Evolutionary conservation across 2,329 filamentous ascomycete genomes (phyloP).

Genomic region (Claviceps humidiphila): DNA sequence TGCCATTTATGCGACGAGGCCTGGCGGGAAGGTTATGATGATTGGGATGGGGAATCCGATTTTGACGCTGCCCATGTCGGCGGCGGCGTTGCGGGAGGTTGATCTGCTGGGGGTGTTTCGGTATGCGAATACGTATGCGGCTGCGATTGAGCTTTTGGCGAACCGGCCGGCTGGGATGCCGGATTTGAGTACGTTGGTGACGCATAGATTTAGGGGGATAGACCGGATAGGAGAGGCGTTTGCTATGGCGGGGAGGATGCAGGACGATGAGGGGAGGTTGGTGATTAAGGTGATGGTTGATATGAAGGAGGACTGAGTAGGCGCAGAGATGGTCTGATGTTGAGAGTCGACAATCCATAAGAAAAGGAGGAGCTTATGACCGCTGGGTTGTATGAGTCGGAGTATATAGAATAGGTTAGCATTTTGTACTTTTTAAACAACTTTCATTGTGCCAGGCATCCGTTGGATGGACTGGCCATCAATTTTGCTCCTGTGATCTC

Average conservation of each 20-base stretch:
- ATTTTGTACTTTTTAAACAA: too few species aligned
- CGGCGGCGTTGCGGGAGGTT: conserved; percentile 55
- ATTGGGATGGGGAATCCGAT: conserved; percentile 63
- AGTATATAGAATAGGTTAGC: too few species aligned
- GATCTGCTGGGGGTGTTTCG: conserved; percentile 60
- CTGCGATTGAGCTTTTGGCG: conserved; percentile 37
- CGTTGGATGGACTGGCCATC: too few species aligned
- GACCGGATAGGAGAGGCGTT: conserved; percentile 54
- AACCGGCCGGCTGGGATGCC: conserved; percentile 40
- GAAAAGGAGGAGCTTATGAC: too few species aligned
- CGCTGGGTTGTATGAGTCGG: too few species aligned
- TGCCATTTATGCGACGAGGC: conserved; percentile 54
- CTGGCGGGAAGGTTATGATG: conserved; percentile 56
- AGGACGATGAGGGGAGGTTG: conserved; percentile 54
- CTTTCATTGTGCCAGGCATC: too few species aligned
- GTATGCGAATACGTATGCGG: conserved; percentile 62
- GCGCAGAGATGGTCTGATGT: not conserved
- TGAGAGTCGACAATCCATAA: too few species aligned
- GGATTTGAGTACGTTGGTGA: conserved; percentile 54
- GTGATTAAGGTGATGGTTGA: conserved; percentile 63
- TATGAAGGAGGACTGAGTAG: not conserved
- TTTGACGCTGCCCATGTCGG: conserved; percentile 55
- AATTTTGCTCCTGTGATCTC: too few species aligned
- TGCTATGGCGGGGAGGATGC: conserved; percentile 56
- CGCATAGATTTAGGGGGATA: conserved; percentile 55